Base-by-base conservation (phyloP, 306 rosid genomes). In the Cucurbita moschata region DNA sequence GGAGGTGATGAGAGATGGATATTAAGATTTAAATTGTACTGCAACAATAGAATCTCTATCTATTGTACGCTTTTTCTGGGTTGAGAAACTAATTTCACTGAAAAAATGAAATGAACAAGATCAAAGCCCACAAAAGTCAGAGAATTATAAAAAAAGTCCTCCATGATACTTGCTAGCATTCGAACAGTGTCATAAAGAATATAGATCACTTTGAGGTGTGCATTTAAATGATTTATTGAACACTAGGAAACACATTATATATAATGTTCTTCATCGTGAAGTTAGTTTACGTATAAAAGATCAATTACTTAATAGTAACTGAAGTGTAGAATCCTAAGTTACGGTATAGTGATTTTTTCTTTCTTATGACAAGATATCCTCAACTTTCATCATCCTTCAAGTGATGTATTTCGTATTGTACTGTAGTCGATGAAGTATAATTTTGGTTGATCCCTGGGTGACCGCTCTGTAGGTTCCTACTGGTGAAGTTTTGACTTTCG, bases 401-500 rank as follows among this genome's bases (percentile, higher is more conserved):
- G 75, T 4, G 61, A 6, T 50, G 46, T 35, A 14, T 53, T n/a
- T 50, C 49, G 60, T 26, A 26, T 12, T 10, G 7, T 0, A 19
- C 64, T 38, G 35, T 58, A 49, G 61, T 26, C 61, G n/a, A 61
- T 54, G 62, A 47, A 60, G 26, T 15, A 26, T n/a, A 59, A 51
- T 26, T 72, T 40, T 8, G 19, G 10, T 43, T 75, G 78, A 82
- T 71, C 52, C 40, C 51, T 60, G 67, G 74, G 51, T 49, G 64
- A 57, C 86, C 75, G 23, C 71, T 77, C 77, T 86, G 23, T 75
- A 94, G 99, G 99, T 94, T 83, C 99, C 99, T 21, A 76, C 86
- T 1, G 97, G 99, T 78, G 97, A 91, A 72, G 81, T 85, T 19
- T 78, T 94, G 84, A 76, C 82, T 10, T 80, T 80, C 89, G 99